phyloP scores from a whole-genome alignment of 306 rosid genomes.

The Vigna nakashimae region DNA sequence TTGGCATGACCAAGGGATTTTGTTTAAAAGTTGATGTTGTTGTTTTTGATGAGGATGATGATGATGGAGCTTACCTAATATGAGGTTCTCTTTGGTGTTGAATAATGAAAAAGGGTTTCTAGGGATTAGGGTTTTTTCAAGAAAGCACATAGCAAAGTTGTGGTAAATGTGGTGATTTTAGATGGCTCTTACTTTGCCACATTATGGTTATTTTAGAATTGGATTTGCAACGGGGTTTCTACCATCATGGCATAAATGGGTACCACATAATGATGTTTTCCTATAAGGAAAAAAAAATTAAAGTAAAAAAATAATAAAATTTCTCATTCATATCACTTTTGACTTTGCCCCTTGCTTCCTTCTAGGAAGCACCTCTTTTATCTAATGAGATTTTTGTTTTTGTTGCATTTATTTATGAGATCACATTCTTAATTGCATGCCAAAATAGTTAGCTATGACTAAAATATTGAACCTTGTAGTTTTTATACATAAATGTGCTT shows the following conservation, averaged over 20 bases:
- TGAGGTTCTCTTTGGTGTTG: conserved; percentile 31
- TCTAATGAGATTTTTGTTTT: neutral
- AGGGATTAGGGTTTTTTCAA: conserved; percentile 73
- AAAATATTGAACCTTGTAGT: conserved; percentile 1
- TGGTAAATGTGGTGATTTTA: conserved; percentile 46
- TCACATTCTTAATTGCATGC: conserved; percentile 32
- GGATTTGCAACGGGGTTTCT: conserved; percentile 46
- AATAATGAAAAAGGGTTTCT: conserved; percentile 53
- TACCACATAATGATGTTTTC: conserved; percentile 41
- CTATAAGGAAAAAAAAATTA: neutral
- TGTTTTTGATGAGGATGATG: neutral
- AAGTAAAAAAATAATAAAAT: neutral
- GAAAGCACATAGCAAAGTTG: conserved; percentile 53
- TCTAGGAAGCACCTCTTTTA: conserved; percentile 47
- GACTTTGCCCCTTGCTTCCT: conserved; percentile 52
- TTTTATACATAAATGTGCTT: conserved; percentile 6
- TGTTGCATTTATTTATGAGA: conserved; percentile 6
- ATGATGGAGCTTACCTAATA: conserved; percentile 44
- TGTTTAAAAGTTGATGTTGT: conserved; percentile 19
- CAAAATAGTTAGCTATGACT: conserved; percentile 24
- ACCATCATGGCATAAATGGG: conserved; percentile 40
- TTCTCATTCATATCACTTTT: conserved; percentile 38
- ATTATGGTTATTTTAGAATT: conserved; percentile 45
- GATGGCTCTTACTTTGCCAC: conserved; percentile 6
- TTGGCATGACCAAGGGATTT: conserved; percentile 49